Evolutionary conservation across 129 eudicot genomes (phyloP).

Genomic region (Solidago caesia): DNA sequence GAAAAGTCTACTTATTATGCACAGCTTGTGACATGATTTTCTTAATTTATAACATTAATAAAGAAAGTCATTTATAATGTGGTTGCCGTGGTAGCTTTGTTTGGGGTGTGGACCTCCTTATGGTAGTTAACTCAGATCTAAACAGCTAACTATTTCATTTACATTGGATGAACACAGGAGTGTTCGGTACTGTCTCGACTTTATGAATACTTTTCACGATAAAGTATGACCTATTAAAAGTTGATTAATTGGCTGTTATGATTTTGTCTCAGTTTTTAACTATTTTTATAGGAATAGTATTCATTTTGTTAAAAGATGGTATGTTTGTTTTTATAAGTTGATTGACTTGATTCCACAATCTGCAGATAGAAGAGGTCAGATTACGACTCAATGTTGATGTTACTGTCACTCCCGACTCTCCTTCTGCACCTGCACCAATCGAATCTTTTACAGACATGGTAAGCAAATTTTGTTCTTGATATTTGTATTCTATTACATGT

Average conservation of each 20-base stretch:
- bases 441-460: slow-evolving; percentile 88
- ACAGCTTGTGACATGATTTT: slow-evolving; percentile 5
- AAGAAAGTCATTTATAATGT: not conserved
- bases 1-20: slow-evolving; percentile 3
- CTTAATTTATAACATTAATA: not conserved
- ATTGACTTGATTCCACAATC: slow-evolving; percentile 7
- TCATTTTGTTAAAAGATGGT: slow-evolving; percentile 3
- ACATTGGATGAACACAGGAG: slow-evolving; percentile 5
- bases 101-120: slow-evolving; percentile 5
- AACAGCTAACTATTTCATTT: slow-evolving; percentile 1
- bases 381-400: slow-evolving; percentile 83
- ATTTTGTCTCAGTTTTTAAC: not conserved
- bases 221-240: not conserved
- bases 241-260: slow-evolving; percentile 8
- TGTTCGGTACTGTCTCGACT: not conserved
- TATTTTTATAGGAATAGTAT: not conserved
- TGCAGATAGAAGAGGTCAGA: slow-evolving; percentile 79
- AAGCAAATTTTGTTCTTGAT: slow-evolving; percentile 17
- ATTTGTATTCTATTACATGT: not conserved
- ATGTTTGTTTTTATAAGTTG: slow-evolving; percentile 9
- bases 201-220: slow-evolving; percentile 10
- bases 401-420: slow-evolving; percentile 56
- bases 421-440: slow-evolving; percentile 73
- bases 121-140: not conserved
- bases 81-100: not conserved